Percentiles rank a stretch among this genome's conserved stretches.
These are phyloP conservation scores for Myxozyma lipomycoides DNA, from an alignment of 805 yeast species.

Conservation along the genomic window DNA sequence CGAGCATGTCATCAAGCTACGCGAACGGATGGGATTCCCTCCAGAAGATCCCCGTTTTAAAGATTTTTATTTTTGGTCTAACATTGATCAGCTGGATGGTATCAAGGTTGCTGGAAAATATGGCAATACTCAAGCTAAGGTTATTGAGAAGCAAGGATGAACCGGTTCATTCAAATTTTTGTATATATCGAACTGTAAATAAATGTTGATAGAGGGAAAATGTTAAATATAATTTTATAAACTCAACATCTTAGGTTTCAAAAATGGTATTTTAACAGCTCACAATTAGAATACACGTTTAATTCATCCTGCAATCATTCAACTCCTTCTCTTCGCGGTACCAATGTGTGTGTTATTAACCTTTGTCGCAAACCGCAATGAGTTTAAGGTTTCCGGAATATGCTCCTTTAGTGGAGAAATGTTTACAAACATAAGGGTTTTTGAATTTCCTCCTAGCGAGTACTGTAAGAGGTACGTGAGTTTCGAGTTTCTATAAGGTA, in stretches of 20 bases:
- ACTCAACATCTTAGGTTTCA: no score
- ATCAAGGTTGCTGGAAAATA: conserved; percentile 71
- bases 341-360: conserved; percentile 34
- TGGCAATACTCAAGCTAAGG: conserved; percentile 20
- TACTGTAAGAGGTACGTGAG: conserved; percentile 74
- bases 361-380: conserved; percentile 81
- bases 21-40: conserved; percentile 36
- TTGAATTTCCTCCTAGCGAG: conserved; percentile 79
- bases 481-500: conserved; percentile 68
- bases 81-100: conserved; percentile 58
- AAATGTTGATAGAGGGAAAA: not conserved
- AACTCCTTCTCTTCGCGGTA: conserved; percentile 16
- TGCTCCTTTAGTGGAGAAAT: conserved; percentile 64
- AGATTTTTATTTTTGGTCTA: conserved; percentile 69
- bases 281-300: no score
- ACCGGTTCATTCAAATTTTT: not conserved
- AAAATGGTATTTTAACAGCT: no score
- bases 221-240: no score
- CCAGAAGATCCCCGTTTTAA: conserved; percentile 68
- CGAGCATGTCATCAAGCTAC: conserved; percentile 45
- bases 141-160: conserved; percentile 22
- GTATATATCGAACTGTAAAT: not conserved
- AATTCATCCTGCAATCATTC: no score
- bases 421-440: conserved; percentile 90
- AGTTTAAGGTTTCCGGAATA: conserved; percentile 73